These are phyloP conservation scores for Prunus fruticosa DNA, from an alignment of 306 rosid genomes.

Conservation along the genomic window DNA sequence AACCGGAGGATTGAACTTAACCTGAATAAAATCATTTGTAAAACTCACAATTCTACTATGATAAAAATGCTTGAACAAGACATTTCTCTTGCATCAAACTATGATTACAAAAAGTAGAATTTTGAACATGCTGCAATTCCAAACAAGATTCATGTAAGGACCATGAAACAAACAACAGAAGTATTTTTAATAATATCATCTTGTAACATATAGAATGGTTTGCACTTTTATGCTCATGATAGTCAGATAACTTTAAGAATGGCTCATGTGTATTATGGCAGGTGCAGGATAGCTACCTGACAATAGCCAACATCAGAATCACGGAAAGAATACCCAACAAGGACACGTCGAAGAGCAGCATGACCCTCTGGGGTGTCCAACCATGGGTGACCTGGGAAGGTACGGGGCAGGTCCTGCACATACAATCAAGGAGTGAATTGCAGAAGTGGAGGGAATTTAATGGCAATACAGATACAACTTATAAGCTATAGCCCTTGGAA, in stretches of 20 bases:
- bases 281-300: conserved; percentile 46
- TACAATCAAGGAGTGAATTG: not conserved
- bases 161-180: not conserved
- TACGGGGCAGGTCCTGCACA: conserved; percentile 86
- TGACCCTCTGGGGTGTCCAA: conserved; percentile 96
- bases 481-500: not conserved
- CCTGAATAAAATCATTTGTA: not conserved
- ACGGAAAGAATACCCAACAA: conserved; percentile 96
- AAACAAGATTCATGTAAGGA: not conserved
- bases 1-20: not conserved
- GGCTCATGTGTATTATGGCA: not conserved
- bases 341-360: conserved; percentile 90
- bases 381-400: conserved; percentile 98
- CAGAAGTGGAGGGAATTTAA: conserved; percentile 3
- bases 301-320: conserved; percentile 99
- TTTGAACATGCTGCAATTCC: not conserved
- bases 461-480: not conserved
- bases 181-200: not conserved
- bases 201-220: not conserved
- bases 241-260: not conserved
- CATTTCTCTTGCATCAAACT: not conserved
- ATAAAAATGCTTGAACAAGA: not conserved
- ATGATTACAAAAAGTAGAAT: not conserved
- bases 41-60: not conserved
- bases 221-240: not conserved